Evolutionary conservation across 768 basidiomycete species (phyloP).

Genomic region (Collybiopsis confluens): DNA sequence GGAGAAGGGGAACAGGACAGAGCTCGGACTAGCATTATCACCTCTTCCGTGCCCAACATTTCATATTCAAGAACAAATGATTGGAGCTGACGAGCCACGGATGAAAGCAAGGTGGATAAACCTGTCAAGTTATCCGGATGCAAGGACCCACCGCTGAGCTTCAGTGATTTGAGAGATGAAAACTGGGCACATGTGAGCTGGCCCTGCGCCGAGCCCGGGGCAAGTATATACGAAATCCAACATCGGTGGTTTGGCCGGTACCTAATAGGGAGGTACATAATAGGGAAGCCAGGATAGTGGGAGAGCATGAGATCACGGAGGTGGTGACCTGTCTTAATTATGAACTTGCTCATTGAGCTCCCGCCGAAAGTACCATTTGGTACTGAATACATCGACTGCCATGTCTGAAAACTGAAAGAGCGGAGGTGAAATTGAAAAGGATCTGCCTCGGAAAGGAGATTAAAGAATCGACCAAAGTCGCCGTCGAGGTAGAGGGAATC

Average conservation of each 20-base stretch:
- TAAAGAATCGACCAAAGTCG: slow-evolving; percentile 35
- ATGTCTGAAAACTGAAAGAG: slow-evolving; percentile 38
- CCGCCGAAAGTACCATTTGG: no score
- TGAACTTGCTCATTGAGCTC: slow-evolving; percentile 24
- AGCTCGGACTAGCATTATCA: no score
- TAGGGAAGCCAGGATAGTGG: no score
- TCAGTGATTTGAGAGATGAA: not conserved
- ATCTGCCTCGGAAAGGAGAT: slow-evolving; percentile 22
- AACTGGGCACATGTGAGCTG: no score
- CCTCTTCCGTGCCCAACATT: no score
- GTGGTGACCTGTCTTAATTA: slow-evolving; percentile 28
- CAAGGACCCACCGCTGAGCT: not conserved
- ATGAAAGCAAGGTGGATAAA: not conserved
- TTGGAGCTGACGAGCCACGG: not conserved
- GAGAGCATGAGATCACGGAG: no score
- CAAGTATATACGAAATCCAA: no score
- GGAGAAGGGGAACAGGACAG: not conserved
- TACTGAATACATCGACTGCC: no score
- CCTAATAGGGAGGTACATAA: no score
- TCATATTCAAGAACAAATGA: not conserved
- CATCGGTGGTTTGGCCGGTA: no score
- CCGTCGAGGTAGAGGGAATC: slow-evolving; percentile 33
- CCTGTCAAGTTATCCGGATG: no score
- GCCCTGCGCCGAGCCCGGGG: no score
- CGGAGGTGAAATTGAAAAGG: slow-evolving; percentile 36